Evolutionary conservation across 148 eudicot genomes (phyloP), one percentile per base, ranked within the genome.

Genomic region (Chenopodium berlandieri): DNA sequence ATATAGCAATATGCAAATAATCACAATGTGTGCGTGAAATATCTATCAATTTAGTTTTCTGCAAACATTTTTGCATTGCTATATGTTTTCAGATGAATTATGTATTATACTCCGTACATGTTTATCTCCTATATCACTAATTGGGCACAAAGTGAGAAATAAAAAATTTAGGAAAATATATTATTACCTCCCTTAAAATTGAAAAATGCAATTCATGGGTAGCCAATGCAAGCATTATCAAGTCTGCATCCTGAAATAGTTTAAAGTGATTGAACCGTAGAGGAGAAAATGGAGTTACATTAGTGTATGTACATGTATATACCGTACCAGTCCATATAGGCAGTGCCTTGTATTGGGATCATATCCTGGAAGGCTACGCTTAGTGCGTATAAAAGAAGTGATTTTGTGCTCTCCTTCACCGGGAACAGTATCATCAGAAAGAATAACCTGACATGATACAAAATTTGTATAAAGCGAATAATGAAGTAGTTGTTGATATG

Each of bases 381-480:
- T 93, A 63, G 83, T 90, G 11, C 98, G 95, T 78, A 96, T 89
- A 79, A 90, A 94, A 0, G 99, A 94, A 95, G 94, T 96, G 30
- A 96, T 88, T 81, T 96, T 96, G 85, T 96, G 98, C 62, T 96
- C 99, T 50, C 99, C 99, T 89, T 96, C 99, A 81, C 99, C 99
- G 64, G 99, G 97, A 81, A 91, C 99, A 80, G 89, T 92, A 72
- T 97, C 99, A 86, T 96, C 98, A 82, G 99, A 96, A 32, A 96
- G 90, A 50, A 96, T 87, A 78, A 96, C 99, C 98, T 96, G 91
- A 56, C 22, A 54, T 13, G 22, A 16, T 54, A 54, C 60, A 54
- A 27, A 27, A 27, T 27, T 27, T 27, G 30, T 27, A 27, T 27
- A 27, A 27, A 27, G 30, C 30, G 30, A 27, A 27, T 27, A 27